Evolutionary conservation across 208 protist genomes (phyloP).

Genomic region (Acanthamoeba healyi): DNA sequence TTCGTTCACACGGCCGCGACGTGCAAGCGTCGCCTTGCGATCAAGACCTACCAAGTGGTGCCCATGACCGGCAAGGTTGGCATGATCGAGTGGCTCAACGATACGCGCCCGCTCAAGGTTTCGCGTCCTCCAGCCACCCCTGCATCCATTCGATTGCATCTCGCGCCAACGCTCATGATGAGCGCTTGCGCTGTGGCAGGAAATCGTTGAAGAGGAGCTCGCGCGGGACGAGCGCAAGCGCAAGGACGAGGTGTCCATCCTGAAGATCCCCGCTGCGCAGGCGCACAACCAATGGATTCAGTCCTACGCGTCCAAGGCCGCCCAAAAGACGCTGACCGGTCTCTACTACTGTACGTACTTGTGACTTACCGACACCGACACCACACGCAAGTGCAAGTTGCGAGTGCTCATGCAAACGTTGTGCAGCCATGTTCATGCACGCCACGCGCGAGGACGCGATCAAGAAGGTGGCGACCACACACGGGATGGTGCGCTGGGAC

Average conservation of each 20-base stretch:
- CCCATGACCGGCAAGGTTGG: conserved; percentile 92
- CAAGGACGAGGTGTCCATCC: conserved; percentile 73
- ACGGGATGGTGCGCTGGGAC: conserved; percentile 35
- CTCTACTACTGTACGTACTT: conserved; percentile 60
- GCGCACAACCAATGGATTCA: conserved; percentile 84
- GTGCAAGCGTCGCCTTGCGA: conserved; percentile 76
- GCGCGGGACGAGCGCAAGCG: conserved; percentile 38
- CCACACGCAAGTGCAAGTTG: no score
- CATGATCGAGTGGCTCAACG: conserved; percentile 94
- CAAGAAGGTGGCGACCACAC: conserved; percentile 71
- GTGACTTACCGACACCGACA: no score
- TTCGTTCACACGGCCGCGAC: conserved; percentile 76
- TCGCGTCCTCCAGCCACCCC: not conserved
- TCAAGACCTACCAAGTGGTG: conserved; percentile 90
- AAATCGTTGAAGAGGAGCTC: conserved; percentile 86
- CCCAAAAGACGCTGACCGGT: conserved; percentile 1
- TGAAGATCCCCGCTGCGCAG: conserved; percentile 76
- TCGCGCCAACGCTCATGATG: no score
- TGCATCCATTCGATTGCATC: not conserved
- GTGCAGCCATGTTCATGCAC: conserved; percentile 66
- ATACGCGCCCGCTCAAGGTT: conserved; percentile 90
- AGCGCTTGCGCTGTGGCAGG: not conserved
- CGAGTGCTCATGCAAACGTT: not conserved
- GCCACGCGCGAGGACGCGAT: conserved; percentile 61
- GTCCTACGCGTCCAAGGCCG: conserved; percentile 45